Conservation (phyloP, 176 grass and related monocot species). For the Bothriochloa decipiens region DNA sequence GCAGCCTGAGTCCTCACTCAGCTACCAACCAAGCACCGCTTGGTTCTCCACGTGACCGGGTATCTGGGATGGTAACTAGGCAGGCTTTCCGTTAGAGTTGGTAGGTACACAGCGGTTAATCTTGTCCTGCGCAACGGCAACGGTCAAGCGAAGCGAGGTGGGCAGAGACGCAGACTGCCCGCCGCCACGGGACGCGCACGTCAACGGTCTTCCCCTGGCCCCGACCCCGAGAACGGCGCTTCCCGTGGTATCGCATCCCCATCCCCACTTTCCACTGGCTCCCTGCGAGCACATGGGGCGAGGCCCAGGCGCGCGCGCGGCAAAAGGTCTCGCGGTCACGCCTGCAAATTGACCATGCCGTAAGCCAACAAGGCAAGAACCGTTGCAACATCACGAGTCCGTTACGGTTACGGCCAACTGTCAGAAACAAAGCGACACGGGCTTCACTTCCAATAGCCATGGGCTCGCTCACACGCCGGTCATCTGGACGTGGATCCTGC, state of each 20-base stretch:
- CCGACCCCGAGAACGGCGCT: too few relatives aligned
- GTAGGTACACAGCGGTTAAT: neutral
- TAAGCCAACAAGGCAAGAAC: neutral
- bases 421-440: neutral
- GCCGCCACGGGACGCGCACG: neutral
- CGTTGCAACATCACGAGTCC: neutral
- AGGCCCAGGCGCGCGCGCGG: too few relatives aligned
- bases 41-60: neutral
- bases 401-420: neutral
- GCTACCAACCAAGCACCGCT: too few relatives aligned
- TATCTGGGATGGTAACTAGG: neutral
- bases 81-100: neutral
- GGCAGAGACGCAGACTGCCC: too few relatives aligned
- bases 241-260: too few relatives aligned
- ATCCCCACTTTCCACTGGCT: neutral
- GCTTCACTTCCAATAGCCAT: slow-evolving; percentile 20
- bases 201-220: slow-evolving; percentile 24
- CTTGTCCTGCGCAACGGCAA: slow-evolving; percentile 40
- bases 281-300: neutral
- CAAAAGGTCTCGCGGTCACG: too few relatives aligned
- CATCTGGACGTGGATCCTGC: neutral
- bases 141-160: slow-evolving; percentile 33
- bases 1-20: too few relatives aligned
- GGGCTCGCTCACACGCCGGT: neutral
- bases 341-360: too few relatives aligned